A percentile compares a stretch with the other conserved stretches of the same genome.
These are phyloP conservation scores for Imleria badia DNA, from an alignment of 768 basidiomycete genomes.

Conservation along the genomic window DNA sequence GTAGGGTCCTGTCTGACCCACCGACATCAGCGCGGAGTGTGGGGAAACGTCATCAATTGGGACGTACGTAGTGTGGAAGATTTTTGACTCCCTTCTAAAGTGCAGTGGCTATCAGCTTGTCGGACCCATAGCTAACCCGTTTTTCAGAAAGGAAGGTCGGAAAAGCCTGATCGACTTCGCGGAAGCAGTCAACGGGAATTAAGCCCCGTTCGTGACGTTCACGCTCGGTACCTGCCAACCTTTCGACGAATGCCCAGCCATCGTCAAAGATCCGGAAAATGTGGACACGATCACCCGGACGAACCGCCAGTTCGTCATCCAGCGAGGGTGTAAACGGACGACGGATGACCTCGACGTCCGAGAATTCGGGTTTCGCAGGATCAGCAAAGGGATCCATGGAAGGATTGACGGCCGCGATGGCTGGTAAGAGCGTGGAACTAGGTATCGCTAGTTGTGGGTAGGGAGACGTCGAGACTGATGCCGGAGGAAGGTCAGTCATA, in stretches of 20 bases:
- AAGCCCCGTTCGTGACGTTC: constrained; percentile 40
- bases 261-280: constrained; percentile 61
- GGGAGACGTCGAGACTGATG: constrained; percentile 13
- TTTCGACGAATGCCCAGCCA: constrained; percentile 69
- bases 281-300: constrained; percentile 50
- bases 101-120: neutral
- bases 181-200: constrained; percentile 71
- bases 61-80: constrained; percentile 1
- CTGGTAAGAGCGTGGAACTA: neutral
- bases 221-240: constrained; percentile 18
- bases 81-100: neutral
- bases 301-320: constrained; percentile 58
- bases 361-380: constrained; percentile 31
- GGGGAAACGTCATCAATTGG: neutral
- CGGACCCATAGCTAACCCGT: constrained; percentile 38
- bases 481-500: constrained; percentile 11
- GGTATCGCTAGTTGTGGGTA: constrained; percentile 4
- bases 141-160: constrained; percentile 51
- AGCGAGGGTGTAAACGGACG: constrained; percentile 57
- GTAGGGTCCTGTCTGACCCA: neutral
- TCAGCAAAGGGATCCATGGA: constrained; percentile 37
- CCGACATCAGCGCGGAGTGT: neutral
- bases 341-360: constrained; percentile 47
- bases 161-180: constrained; percentile 45
- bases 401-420: constrained; percentile 9